A percentile compares a stretch with the other conserved stretches of the same genome.
phyloP scores from a whole-genome alignment of 768 basidiomycete species.

The Naganishia friedmannii region DNA sequence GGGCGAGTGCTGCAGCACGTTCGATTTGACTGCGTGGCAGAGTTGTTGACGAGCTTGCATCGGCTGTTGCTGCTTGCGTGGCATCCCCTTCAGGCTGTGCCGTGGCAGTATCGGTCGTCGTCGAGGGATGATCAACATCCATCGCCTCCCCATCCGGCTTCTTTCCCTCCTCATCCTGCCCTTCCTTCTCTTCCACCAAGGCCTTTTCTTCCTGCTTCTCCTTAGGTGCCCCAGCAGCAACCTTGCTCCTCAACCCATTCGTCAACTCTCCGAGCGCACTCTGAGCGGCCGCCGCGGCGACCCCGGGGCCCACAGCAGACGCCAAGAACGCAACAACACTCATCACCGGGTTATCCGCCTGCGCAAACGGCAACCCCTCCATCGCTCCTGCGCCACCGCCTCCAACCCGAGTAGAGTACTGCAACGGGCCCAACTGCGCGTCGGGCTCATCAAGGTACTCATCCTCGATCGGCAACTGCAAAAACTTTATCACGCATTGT shows the following conservation, averaged over 20 bases:
- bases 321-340: conserved; percentile 96
- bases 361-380: conserved; percentile 72
- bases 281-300: conserved; percentile 91
- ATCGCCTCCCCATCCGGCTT: conserved; percentile 49
- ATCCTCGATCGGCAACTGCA: conserved; percentile 94
- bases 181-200: conserved; percentile 31
- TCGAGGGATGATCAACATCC: conserved; percentile 55
- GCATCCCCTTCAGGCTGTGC: conserved; percentile 19
- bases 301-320: conserved; percentile 74
- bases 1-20: conserved; percentile 79
- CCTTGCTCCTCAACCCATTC: conserved; percentile 56
- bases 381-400: conserved; percentile 29
- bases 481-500: conserved; percentile 92
- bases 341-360: conserved; percentile 97
- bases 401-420: conserved; percentile 44
- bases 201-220: conserved; percentile 33
- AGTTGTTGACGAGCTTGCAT: conserved; percentile 20
- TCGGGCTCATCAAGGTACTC: conserved; percentile 67
- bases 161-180: conserved; percentile 28
- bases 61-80: not conserved
- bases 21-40: conserved; percentile 30
- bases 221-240: conserved; percentile 31
- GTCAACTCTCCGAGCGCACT: conserved; percentile 78
- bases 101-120: conserved; percentile 19
- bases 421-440: conserved; percentile 45